Conservation (phyloP, 306 rosid genomes). For the Vigna nakashimae region DNA sequence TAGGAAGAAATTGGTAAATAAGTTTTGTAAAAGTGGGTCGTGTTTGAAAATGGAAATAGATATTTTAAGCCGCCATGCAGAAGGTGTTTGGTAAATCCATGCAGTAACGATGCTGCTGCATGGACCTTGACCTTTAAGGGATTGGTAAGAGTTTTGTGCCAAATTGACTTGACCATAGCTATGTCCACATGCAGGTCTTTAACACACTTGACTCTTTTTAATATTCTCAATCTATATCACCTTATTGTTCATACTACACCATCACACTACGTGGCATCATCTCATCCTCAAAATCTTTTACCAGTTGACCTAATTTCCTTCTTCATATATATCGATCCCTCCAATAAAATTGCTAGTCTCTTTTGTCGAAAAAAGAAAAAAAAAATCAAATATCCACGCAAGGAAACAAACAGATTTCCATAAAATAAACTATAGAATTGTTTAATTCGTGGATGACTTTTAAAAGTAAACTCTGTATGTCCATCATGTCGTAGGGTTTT, state of each 20-base stretch:
- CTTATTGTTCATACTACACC: not conserved
- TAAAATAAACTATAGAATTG: too few species aligned
- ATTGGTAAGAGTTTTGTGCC: slow-evolving; percentile 30
- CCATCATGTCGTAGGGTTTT: too few species aligned
- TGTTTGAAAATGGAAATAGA: not conserved
- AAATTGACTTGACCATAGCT: slow-evolving; percentile 43
- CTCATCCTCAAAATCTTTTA: slow-evolving; percentile 29
- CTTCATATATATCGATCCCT: slow-evolving; percentile 32
- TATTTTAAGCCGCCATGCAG: slow-evolving; percentile 21
- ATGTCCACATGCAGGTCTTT: slow-evolving; percentile 12
- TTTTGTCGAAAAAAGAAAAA: not conserved
- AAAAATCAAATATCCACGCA: slow-evolving; percentile 22
- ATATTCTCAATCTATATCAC: slow-evolving; percentile 13
- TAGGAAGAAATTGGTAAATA: not conserved
- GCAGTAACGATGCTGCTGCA: not conserved
- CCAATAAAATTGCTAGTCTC: not conserved
- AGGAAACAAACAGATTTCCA: not conserved
- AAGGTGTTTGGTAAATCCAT: slow-evolving; percentile 16
- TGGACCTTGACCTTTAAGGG: slow-evolving; percentile 22
- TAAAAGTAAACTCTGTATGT: too few species aligned
- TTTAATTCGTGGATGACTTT: too few species aligned
- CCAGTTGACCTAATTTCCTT: slow-evolving; percentile 21
- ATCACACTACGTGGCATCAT: slow-evolving; percentile 4
- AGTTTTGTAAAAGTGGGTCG: not conserved
- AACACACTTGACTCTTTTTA: slow-evolving; percentile 26